These are phyloP conservation scores for Talaromyces sp. DNA, from an alignment of 2,329 filamentous ascomycete genomes.

Conservation along the genomic window DNA sequence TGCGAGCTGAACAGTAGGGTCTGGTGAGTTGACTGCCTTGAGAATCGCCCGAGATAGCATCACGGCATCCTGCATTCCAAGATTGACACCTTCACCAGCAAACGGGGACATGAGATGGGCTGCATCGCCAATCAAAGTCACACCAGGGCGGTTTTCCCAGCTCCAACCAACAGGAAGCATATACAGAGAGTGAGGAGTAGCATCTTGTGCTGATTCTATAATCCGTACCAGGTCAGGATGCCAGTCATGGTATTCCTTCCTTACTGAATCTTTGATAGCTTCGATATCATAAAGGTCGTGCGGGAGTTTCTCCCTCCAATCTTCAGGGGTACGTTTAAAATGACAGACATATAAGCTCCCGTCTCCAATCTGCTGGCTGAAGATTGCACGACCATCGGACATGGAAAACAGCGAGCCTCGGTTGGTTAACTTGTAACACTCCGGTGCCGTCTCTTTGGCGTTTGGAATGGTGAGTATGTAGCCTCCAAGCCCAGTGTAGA, in stretches of 20 bases:
- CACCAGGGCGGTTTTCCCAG: conserved; percentile 26
- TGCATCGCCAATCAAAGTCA: conserved; percentile 31
- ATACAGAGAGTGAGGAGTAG: conserved; percentile 17
- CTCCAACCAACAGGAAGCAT: conserved; percentile 28
- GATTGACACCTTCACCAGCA: conserved; percentile 29
- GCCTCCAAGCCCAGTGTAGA: conserved; percentile 25
- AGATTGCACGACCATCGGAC: conserved; percentile 25
- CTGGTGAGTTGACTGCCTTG: not conserved
- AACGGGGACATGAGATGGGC: conserved; percentile 35
- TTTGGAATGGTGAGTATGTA: conserved; percentile 23
- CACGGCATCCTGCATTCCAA: conserved; percentile 11
- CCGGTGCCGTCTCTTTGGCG: conserved; percentile 20
- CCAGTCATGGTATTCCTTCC: conserved; percentile 10
- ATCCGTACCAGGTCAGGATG: conserved; percentile 20
- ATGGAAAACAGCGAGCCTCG: conserved; percentile 26
- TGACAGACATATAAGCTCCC: conserved; percentile 14
- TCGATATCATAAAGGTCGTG: conserved; percentile 2
- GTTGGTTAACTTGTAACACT: conserved; percentile 14
- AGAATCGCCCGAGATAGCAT: conserved; percentile 7
- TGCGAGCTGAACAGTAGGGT: not conserved
- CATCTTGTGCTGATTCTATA: conserved; percentile 15
- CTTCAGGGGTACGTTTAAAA: conserved; percentile 8
- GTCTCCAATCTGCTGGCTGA: conserved; percentile 27
- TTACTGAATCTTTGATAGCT: not conserved
- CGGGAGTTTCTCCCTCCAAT: conserved; percentile 9